Evolutionary conservation across 2,329 filamentous ascomycete species (phyloP), one percentile per base, ranked within the genome.

Genomic region (Pezizomycotina sp.): DNA sequence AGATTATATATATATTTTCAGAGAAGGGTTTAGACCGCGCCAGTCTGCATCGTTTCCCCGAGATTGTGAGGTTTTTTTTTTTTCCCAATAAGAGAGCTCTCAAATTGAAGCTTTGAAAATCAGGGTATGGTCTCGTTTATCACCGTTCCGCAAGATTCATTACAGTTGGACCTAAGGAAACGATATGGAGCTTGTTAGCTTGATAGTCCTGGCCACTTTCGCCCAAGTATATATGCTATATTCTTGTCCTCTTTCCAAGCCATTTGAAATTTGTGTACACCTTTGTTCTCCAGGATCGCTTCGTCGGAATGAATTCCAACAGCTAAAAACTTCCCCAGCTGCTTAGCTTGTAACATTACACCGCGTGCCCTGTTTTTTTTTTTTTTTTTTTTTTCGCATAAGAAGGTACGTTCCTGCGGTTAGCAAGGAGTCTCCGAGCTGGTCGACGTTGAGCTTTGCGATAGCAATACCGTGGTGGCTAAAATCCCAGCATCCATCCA

Each of bases 401-500:
- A 8, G 21, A 19, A 15, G 21, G 45, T 32, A n/a, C n/a, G n/a
- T n/a, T n/a, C n/a, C n/a, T n/a, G n/a, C n/a, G n/a, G 23, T 27
- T 20, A 29, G 21, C 33, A 2, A 13, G 20, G 28, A 26, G 27
- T 6, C 22, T 30, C 14, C 31, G 30, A 9, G 7, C 10, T 15
- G 24, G 16, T 14, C 6, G n/a, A 13, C 8, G 6, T 14, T 19
- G 10, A 18, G 8, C 13, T 6, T 8, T 14, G 5, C 4, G n/a
- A 28, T 8, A 9, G 31, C 19, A 36, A 27, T 24, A 82, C 80
- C 89, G 57, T 95, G 89, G 58, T 98, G 89, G 61, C 84, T 91
- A 61, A 98, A 98, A 63, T 98, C 89, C 62, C 93, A 98, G 66
- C 89, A 98, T 46, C 89, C 89, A 57, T 98, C 89, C 16, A 98